Base-by-base conservation (phyloP, 2,329 filamentous ascomycete genomes). In the Thelonectria olida region DNA sequence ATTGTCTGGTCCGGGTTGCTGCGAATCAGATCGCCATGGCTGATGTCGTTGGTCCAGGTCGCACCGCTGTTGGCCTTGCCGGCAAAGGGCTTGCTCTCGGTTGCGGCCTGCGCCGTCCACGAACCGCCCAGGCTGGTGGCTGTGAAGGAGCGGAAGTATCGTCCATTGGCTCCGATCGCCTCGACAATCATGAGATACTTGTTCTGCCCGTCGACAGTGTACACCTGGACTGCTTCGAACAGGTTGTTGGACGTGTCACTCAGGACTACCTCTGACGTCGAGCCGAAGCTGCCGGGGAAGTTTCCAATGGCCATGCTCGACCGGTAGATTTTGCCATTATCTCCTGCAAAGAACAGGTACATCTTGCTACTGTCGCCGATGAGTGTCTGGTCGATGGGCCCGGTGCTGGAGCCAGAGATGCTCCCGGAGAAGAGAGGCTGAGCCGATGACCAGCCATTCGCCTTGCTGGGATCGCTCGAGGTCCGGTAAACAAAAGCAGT, bases 131-230 rank as follows among this genome's bases (percentile, higher is more conserved):
- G 79, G 67, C 78, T 84, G 42, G 77, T 81, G 13, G 88, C 84
- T 0, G 86, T 90, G 78, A 87, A 90, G 1, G 87, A 89, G 58
- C 88, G 86, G 83, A 90, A 90, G 75, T 85, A 91, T 2, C 88
- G 82, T 1, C 88, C 88, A 28, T 80, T 75, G 0, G 74, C 36
- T 1, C 88, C 88, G 42, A 85, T 84, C 0, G 85, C 80, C 74
- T 91, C 88, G 31, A 90, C 86, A n/a, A 90, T 82, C 85, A 90
- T 90, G 57, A 90, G 83, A 74, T 90, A 90, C 64, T 82, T 75
- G 64, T 79, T 79, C 66, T 83, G 78, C 25, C 84, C 85, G 28
- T 80, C 45, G 58, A 90, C 68, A 2, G 81, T 88, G 77, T 90
- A 91, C 44, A 91, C 88, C 68, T 90, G 84, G 0, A 89, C 86